Conservation (phyloP, 805 yeast species). For the Pichia sporocuriosa region DNA sequence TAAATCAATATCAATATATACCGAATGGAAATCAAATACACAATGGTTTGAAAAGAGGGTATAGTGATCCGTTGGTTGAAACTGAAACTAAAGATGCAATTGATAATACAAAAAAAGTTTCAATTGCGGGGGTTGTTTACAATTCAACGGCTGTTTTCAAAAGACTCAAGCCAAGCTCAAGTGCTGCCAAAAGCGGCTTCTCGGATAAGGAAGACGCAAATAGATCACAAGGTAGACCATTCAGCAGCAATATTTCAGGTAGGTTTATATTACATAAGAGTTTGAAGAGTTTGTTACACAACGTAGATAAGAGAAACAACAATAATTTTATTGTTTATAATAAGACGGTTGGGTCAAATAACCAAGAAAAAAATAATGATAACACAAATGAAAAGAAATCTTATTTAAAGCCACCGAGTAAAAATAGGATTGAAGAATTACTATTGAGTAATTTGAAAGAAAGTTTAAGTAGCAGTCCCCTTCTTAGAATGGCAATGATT, state of each 20-base stretch:
- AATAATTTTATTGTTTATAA: slow-evolving; percentile 19
- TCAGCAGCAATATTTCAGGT: slow-evolving; percentile 23
- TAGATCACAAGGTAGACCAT: slow-evolving; percentile 33
- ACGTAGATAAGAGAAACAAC: slow-evolving; percentile 20
- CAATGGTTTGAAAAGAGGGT: background rate
- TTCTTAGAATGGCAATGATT: slow-evolving; percentile 1
- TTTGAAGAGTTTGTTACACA: slow-evolving; percentile 20
- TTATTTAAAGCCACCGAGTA: background rate
- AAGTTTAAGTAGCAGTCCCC: background rate
- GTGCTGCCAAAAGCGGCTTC: slow-evolving; percentile 6
- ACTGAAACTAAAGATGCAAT: background rate
- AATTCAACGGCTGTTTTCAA: slow-evolving; percentile 23
- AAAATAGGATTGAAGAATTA: background rate
- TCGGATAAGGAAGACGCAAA: slow-evolving; percentile 3
- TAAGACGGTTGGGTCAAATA: background rate
- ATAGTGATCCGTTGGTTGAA: background rate
- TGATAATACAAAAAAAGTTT: slow-evolving; percentile 9
- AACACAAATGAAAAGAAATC: background rate
- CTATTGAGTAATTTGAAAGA: background rate
- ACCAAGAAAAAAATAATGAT: background rate
- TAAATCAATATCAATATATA: too few species aligned
- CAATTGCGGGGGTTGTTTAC: slow-evolving; percentile 24
- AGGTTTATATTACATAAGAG: slow-evolving; percentile 26
- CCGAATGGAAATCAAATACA: too few species aligned
- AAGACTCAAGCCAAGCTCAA: slow-evolving; percentile 16